Percentiles rank a stretch among this genome's conserved stretches.
These are phyloP conservation scores for Fusarium pininemorale DNA, from an alignment of 2,329 filamentous ascomycete genomes.

Conservation along the genomic window DNA sequence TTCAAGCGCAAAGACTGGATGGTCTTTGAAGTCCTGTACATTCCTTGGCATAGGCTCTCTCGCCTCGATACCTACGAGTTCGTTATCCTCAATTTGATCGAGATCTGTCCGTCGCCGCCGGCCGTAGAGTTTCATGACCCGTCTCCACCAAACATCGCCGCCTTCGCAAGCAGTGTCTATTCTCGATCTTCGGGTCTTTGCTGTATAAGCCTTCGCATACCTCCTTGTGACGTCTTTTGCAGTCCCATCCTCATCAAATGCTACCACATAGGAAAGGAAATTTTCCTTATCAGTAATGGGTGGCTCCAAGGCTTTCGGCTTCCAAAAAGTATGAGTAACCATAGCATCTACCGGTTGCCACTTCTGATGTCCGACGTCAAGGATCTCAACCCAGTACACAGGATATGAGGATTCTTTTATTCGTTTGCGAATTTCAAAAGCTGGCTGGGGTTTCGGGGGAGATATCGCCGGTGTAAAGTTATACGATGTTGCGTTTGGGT, in stretches of 20 bases:
- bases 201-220: conserved; percentile 88
- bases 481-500: conserved; percentile 64
- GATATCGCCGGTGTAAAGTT: conserved; percentile 56
- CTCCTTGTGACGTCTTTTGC: conserved; percentile 87
- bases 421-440: conserved; percentile 49
- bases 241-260: conserved; percentile 81
- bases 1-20: conserved; percentile 85
- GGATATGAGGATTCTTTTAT: conserved; percentile 80
- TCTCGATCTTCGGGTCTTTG: conserved; percentile 85
- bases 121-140: conserved; percentile 59
- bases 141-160: conserved; percentile 63
- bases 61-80: conserved; percentile 75
- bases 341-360: conserved; percentile 91
- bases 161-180: conserved; percentile 70
- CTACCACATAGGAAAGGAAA: conserved; percentile 82
- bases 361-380: conserved; percentile 86
- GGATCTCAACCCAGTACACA: conserved; percentile 93
- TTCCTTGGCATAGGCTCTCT: conserved; percentile 87
- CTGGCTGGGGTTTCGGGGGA: conserved; percentile 46
- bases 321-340: conserved; percentile 80
- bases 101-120: conserved; percentile 63
- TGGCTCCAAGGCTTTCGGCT: conserved; percentile 81
- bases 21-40: conserved; percentile 86
- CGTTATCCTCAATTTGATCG: conserved; percentile 85
- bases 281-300: conserved; percentile 81